phyloP scores from a whole-genome alignment of 805 yeast genomes.

The Monosporozyma aerobia region DNA sequence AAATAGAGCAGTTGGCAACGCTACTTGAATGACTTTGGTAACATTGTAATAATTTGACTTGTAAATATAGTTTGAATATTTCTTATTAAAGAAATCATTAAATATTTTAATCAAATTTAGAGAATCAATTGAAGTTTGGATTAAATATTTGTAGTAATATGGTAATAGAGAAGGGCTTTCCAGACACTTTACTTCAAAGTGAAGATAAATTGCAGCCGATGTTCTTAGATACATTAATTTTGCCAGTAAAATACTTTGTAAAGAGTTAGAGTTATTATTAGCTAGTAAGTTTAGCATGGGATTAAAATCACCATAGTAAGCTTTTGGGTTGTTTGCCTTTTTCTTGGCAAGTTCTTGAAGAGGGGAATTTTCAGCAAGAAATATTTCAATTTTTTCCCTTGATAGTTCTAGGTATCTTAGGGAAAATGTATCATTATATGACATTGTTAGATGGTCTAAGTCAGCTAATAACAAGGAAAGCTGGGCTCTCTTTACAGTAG shows the following conservation, averaged over 20 bases:
- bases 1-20: constrained; percentile 21
- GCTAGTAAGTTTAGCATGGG: constrained; percentile 3
- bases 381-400: constrained; percentile 15
- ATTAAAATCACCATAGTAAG: background rate
- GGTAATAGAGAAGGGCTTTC: constrained; percentile 11
- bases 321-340: background rate
- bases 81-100: constrained; percentile 19
- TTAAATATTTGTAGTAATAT: constrained; percentile 18
- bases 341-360: constrained; percentile 5
- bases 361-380: constrained; percentile 16
- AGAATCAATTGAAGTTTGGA: constrained; percentile 13
- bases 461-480: constrained; percentile 20
- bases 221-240: constrained; percentile 21
- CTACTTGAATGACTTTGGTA: constrained; percentile 22
- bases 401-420: constrained; percentile 14
- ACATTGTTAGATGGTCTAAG: constrained; percentile 21
- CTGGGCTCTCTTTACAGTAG: constrained; percentile 19
- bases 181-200: constrained; percentile 18
- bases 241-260: constrained; percentile 22
- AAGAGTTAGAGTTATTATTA: constrained; percentile 12
- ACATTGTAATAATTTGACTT: constrained; percentile 19
- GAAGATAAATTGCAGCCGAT: constrained; percentile 21
- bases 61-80: constrained; percentile 10
- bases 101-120: constrained; percentile 14
- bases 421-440: constrained; percentile 16